Base-by-base conservation (phyloP, 1,139 yeast genomes). In the Debaryomyces coudertii region DNA sequence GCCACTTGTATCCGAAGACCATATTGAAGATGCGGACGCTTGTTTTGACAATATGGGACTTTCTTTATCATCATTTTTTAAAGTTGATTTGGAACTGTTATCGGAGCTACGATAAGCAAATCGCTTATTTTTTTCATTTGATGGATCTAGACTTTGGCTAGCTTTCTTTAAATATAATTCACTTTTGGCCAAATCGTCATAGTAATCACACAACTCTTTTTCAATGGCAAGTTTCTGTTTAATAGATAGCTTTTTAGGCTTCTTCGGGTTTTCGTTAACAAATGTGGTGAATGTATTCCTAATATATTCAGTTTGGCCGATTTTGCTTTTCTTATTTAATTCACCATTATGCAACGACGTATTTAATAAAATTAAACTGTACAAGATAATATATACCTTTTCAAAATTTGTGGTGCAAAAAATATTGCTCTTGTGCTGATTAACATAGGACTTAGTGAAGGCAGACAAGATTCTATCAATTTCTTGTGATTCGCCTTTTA, bases 401-500 rank as follows among this genome's bases (percentile, higher is more conserved):
- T 81, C 87, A 45, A 79, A 77, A 55, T 81, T 76, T 40, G 75
- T 61, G 18, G 79, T 74, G 51, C 71, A 76, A 58, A 83, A 81
- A 9, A 76, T 69, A 53, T 74, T 77, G 12, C 61, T 58, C 53
- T 83, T 72, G 68, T 76, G 67, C 71, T 77, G 63, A 62, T 72
- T 62, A 63, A 79, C 87, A 54, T 92, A 90, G 47, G 87, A 77
- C 49, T 78, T 77, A 20, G 95, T 77, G 60, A 88, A 85, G 1
- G 86, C 73, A 36, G 86, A 85, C 48, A 90, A 68, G 18, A 89
- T 77, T 40, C 89, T 75, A 64, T 89, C 96, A 48, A 90, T 80
- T 57, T 86, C 89, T 56, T 87, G 95, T 1, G 95, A 83, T 62
- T 90, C 97, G 2, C 95, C 96, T 56, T 83, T 83, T 57, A 90